Conservation (phyloP, 768 basidiomycete genomes). For the Cantharellus anzutake region DNA sequence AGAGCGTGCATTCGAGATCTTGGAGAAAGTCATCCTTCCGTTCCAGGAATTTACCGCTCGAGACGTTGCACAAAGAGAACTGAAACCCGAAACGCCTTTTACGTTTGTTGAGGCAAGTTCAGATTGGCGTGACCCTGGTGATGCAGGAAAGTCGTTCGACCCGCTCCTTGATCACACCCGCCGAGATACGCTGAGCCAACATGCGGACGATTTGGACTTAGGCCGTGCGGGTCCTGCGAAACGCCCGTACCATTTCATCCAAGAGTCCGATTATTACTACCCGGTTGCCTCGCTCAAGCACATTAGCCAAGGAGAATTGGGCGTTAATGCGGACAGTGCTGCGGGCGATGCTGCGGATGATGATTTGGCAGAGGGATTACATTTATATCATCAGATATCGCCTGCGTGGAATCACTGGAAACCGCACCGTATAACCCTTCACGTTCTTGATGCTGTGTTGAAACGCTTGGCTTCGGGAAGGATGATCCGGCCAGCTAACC, state of each 20-base stretch:
- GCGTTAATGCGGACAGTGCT: too few relatives aligned
- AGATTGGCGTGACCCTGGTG: neutral
- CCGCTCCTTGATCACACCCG: neutral
- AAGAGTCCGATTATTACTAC: neutral
- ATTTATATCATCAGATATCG: constrained; percentile 40
- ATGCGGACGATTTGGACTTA: neutral
- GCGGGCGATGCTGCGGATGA: neutral
- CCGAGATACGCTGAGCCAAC: neutral
- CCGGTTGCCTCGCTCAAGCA: neutral
- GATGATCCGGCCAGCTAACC: neutral
- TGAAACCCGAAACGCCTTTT: constrained; percentile 23
- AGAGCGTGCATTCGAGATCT: constrained; percentile 66
- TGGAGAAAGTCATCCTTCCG: constrained; percentile 59
- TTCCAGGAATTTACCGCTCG: constrained; percentile 22
- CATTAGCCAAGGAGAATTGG: neutral
- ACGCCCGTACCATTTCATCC: neutral
- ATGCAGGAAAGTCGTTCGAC: neutral
- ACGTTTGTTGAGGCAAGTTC: constrained; percentile 12
- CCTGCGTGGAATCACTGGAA: constrained; percentile 49
- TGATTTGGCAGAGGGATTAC: constrained; percentile 41
- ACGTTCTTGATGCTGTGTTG: constrained; percentile 28
- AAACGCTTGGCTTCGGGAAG: constrained; percentile 19
- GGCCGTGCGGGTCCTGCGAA: neutral
- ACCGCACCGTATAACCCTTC: constrained; percentile 34
- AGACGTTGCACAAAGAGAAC: constrained; percentile 14